phyloP scores from a whole-genome alignment of 2,329 filamentous ascomycete species.

The Cercospora beticola region DNA sequence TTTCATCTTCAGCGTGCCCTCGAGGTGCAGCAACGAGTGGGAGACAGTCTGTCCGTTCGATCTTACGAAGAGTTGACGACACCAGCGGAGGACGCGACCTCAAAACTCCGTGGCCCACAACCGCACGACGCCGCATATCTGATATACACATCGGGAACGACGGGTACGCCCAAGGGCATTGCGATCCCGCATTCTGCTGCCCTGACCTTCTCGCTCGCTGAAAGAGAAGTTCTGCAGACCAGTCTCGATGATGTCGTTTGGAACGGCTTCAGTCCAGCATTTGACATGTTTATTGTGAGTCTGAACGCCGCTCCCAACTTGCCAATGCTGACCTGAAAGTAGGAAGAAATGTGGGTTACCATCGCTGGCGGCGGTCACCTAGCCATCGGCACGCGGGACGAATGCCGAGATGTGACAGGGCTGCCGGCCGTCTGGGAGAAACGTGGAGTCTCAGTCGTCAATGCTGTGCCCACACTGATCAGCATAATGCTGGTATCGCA shows the following conservation, averaged over 20 bases:
- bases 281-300: slow-evolving; percentile 28
- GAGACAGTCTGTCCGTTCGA: slow-evolving; percentile 13
- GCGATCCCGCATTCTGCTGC: slow-evolving; percentile 28
- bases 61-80: slow-evolving; percentile 14
- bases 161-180: slow-evolving; percentile 32
- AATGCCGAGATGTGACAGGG: slow-evolving; percentile 23
- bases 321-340: neutral
- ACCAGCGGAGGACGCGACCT: neutral
- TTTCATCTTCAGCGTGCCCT: slow-evolving; percentile 21
- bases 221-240: slow-evolving; percentile 26
- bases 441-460: slow-evolving; percentile 25
- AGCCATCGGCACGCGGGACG: slow-evolving; percentile 25
- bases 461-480: slow-evolving; percentile 29
- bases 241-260: slow-evolving; percentile 22
- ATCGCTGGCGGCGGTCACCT: slow-evolving; percentile 28
- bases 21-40: slow-evolving; percentile 18
- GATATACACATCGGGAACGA: slow-evolving; percentile 35
- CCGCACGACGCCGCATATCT: slow-evolving; percentile 29
- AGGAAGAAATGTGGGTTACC: slow-evolving; percentile 31
- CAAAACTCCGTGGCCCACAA: slow-evolving; percentile 2
- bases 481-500: slow-evolving; percentile 25
- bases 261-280: slow-evolving; percentile 29
- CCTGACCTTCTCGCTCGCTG: slow-evolving; percentile 23
- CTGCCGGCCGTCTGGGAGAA: slow-evolving; percentile 23
- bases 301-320: neutral